Evolutionary conservation across 1,284 basidiomycete species (phyloP).

Genomic region (Pascua guehoae): DNA sequence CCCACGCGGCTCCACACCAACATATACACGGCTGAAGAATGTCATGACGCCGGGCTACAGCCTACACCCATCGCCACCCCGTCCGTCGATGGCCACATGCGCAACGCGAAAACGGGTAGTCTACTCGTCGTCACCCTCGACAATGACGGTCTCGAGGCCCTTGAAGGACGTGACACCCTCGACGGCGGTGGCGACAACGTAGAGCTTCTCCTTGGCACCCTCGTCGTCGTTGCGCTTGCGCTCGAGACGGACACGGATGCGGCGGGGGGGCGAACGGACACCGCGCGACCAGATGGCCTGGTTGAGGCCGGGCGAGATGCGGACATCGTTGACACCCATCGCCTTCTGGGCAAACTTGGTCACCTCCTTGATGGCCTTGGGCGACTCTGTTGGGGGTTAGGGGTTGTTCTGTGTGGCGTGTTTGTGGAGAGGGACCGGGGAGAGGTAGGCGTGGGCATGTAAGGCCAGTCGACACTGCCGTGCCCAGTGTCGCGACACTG

Average conservation of each 20-base stretch:
- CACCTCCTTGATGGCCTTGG: slow-evolving; percentile 88
- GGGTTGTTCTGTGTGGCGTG: neutral
- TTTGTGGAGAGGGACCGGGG: neutral
- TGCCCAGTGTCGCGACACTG: neutral
- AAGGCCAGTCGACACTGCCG: neutral
- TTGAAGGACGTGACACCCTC: slow-evolving; percentile 73
- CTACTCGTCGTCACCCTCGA: slow-evolving; percentile 61
- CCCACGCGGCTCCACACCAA: neutral
- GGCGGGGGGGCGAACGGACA: slow-evolving; percentile 84
- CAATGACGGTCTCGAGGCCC: slow-evolving; percentile 76
- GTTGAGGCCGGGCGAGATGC: slow-evolving; percentile 89
- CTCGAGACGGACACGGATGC: slow-evolving; percentile 86
- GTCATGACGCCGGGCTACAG: slow-evolving; percentile 26
- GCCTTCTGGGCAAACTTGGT: slow-evolving; percentile 82
- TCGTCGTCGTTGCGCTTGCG: slow-evolving; percentile 94
- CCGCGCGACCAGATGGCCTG: slow-evolving; percentile 78
- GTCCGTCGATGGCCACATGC: too few species aligned
- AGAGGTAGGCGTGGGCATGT: neutral
- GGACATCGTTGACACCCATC: slow-evolving; percentile 90
- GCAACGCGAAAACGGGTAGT: too few species aligned
- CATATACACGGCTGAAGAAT: slow-evolving; percentile 22
- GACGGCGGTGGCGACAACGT: slow-evolving; percentile 81
- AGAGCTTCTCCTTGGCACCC: slow-evolving; percentile 95
- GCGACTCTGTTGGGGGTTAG: slow-evolving; percentile 58
- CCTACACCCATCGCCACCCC: slow-evolving; percentile 16